Conservation (phyloP, 805 yeast species). For the Debaryomyces hansenii region DNA sequence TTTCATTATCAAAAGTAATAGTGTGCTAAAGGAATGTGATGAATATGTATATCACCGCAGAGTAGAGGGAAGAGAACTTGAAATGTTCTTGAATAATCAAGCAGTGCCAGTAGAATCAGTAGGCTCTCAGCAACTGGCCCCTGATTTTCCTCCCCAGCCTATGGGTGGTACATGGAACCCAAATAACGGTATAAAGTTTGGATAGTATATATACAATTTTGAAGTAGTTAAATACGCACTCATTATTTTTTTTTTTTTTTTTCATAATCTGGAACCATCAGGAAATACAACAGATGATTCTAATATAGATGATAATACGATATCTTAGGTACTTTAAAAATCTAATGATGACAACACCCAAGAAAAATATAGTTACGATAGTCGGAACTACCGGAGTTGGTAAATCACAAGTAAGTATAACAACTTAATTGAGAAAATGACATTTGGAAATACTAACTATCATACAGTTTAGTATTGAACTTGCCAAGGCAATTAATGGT, state of each 20-base stretch:
- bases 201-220: background rate
- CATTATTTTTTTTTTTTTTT: background rate
- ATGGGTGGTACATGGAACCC: constrained; percentile 14
- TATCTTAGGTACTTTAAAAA: constrained; percentile 20
- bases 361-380: constrained; percentile 54
- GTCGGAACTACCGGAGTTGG: constrained; percentile 98
- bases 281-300: background rate
- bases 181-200: constrained; percentile 15
- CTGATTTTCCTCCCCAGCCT: background rate
- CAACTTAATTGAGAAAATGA: background rate
- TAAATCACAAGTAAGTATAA: constrained; percentile 64
- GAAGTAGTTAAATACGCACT: background rate
- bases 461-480: constrained; percentile 65
- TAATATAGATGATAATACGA: constrained; percentile 10
- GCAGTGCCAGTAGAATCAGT: background rate
- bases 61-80: constrained; percentile 53
- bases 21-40: constrained; percentile 49
- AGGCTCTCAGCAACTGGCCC: background rate
- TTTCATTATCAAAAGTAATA: constrained; percentile 47
- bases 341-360: constrained; percentile 28
- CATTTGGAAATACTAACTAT: constrained; percentile 2
- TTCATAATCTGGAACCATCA: background rate
- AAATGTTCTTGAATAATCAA: constrained; percentile 15
- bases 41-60: constrained; percentile 52
- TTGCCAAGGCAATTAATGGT: constrained; percentile 77